Conservation (phyloP, 1,139 yeast genomes). For the Pichia sp. region DNA sequence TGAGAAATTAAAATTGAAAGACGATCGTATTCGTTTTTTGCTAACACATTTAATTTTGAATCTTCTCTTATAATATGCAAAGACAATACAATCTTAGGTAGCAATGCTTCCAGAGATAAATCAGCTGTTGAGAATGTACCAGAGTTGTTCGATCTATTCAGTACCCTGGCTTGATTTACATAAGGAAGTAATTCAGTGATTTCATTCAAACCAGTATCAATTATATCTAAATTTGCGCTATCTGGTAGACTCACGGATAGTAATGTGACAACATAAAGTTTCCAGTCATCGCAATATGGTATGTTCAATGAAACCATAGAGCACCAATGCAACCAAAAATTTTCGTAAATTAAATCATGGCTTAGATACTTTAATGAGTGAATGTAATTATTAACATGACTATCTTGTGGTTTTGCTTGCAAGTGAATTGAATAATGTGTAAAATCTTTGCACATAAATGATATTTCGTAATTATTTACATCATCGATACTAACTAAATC, state of each 20-base stretch:
- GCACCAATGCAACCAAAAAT: constrained; percentile 61
- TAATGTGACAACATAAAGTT: constrained; percentile 49
- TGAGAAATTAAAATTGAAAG: constrained; percentile 57
- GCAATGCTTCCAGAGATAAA: constrained; percentile 41
- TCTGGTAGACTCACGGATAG: constrained; percentile 45
- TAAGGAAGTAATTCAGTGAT: constrained; percentile 37
- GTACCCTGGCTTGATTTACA: constrained; percentile 33
- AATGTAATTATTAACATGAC: constrained; percentile 39
- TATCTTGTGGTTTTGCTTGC: constrained; percentile 42
- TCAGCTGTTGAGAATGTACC: constrained; percentile 13
- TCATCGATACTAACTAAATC: constrained; percentile 17
- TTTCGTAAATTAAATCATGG: constrained; percentile 52
- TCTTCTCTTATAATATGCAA: constrained; percentile 80
- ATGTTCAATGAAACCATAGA: constrained; percentile 41
- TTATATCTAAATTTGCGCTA: constrained; percentile 23
- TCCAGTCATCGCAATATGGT: constrained; percentile 51
- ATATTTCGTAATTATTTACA: constrained; percentile 19
- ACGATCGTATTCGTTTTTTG: constrained; percentile 32
- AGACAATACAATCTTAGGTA: constrained; percentile 61
- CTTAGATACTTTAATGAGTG: constrained; percentile 48
- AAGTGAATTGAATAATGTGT: constrained; percentile 34
- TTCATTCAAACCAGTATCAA: constrained; percentile 28
- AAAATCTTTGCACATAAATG: constrained; percentile 23
- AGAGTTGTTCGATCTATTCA: constrained; percentile 3
- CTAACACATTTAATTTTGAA: constrained; percentile 49